Percentiles rank a stretch among this genome's conserved stretches.
Evolutionary conservation across 2,329 filamentous ascomycete genomes (phyloP).

Genomic region (Periconia macrospinosa): DNA sequence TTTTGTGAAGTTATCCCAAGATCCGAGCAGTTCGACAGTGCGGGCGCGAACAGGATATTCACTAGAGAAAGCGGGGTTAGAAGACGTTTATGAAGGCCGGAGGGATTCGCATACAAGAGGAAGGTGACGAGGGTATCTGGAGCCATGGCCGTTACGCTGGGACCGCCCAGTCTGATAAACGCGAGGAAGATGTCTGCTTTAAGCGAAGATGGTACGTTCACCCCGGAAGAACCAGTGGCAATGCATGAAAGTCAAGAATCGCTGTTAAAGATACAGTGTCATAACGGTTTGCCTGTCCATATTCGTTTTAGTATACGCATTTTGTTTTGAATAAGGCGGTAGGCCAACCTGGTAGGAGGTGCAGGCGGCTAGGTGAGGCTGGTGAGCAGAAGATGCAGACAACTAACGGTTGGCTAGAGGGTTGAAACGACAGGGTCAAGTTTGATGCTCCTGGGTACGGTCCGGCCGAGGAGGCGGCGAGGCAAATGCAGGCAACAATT

Average conservation of each 20-base stretch:
- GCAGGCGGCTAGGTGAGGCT: slow-evolving; percentile 8
- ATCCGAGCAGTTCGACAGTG: slow-evolving; percentile 81
- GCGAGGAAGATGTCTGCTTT: slow-evolving; percentile 24
- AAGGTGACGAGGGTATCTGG: slow-evolving; percentile 69
- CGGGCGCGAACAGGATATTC: slow-evolving; percentile 52
- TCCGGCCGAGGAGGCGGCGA: no score
- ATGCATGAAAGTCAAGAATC: slow-evolving; percentile 15
- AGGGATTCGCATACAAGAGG: slow-evolving; percentile 41
- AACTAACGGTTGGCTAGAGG: slow-evolving; percentile 20
- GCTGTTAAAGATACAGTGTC: slow-evolving; percentile 35
- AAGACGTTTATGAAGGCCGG: slow-evolving; percentile 1
- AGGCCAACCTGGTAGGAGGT: slow-evolving; percentile 16
- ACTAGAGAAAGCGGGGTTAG: slow-evolving; percentile 20
- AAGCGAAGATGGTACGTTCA: slow-evolving; percentile 31
- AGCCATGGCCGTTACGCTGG: slow-evolving; percentile 33
- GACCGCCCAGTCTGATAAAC: slow-evolving; percentile 28
- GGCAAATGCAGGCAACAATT: slow-evolving; percentile 14
- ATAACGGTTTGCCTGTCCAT: slow-evolving; percentile 24
- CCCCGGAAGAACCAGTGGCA: slow-evolving; percentile 14
- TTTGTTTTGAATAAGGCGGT: slow-evolving; percentile 23
- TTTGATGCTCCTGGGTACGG: slow-evolving; percentile 10
- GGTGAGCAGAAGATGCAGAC: slow-evolving; percentile 24
- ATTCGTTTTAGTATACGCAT: slow-evolving; percentile 25
- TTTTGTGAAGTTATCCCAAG: slow-evolving; percentile 90
- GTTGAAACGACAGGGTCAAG: slow-evolving; percentile 31